A percentile compares a stretch with the other conserved stretches of the same genome.
phyloP scores from a whole-genome alignment of 805 yeast species.

The Ogataea nitratoaversa region DNA sequence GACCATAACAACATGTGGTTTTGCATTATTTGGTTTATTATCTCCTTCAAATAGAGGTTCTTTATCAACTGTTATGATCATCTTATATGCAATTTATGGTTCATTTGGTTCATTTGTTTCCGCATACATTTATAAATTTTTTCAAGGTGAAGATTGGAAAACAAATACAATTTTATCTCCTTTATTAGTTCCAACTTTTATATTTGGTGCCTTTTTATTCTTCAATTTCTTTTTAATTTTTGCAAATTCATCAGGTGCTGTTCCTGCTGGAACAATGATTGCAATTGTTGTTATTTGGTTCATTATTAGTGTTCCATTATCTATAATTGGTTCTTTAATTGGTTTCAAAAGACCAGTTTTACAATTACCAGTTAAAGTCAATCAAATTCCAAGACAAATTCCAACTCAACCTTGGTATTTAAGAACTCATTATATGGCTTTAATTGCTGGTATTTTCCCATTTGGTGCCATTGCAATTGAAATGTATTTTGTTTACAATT shows the following conservation, averaged over 20 bases:
- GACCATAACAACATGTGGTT: slow-evolving; percentile 64
- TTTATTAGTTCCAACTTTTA: slow-evolving; percentile 72
- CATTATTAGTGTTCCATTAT: slow-evolving; percentile 75
- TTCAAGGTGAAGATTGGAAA: slow-evolving; percentile 92
- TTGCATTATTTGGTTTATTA: slow-evolving; percentile 84
- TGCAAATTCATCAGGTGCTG: slow-evolving; percentile 87
- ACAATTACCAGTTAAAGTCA: slow-evolving; percentile 72
- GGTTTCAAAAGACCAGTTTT: slow-evolving; percentile 55
- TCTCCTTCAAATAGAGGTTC: slow-evolving; percentile 96
- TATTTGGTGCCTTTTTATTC: slow-evolving; percentile 59
- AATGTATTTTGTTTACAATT: slow-evolving; percentile 85
- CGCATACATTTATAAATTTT: slow-evolving; percentile 77
- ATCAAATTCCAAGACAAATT: slow-evolving; percentile 94
- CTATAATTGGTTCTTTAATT: slow-evolving; percentile 75
- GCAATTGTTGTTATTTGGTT: slow-evolving; percentile 85
- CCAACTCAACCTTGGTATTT: slow-evolving; percentile 88
- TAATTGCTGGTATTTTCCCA: slow-evolving; percentile 87
- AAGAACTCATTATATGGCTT: slow-evolving; percentile 58
- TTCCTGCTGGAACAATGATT: slow-evolving; percentile 85
- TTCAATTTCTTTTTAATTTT: slow-evolving; percentile 79
- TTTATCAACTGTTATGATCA: slow-evolving; percentile 82
- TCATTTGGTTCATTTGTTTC: slow-evolving; percentile 84
- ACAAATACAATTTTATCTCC: slow-evolving; percentile 81
- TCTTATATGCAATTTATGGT: slow-evolving; percentile 77
- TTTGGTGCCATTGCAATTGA: slow-evolving; percentile 94